Percentiles rank a stretch among this genome's conserved stretches.
phyloP scores from a whole-genome alignment of 2,329 filamentous ascomycete species.

The Hypoxylon sp. region DNA sequence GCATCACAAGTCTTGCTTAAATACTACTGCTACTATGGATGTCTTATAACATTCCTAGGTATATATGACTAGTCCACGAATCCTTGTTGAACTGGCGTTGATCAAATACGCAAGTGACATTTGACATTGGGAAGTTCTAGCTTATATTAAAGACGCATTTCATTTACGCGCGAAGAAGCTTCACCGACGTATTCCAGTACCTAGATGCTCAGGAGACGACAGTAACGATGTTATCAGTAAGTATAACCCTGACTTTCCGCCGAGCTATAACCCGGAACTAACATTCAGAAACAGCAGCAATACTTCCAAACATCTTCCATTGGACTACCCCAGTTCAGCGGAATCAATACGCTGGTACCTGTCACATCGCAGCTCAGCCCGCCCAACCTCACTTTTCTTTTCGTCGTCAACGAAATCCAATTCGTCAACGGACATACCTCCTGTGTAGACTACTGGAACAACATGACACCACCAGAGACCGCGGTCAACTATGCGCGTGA shows the following conservation, averaged over 20 bases:
- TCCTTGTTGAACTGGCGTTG: too few species aligned
- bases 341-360: not conserved
- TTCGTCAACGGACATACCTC: not conserved
- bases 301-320: too few species aligned
- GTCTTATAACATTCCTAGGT: too few species aligned
- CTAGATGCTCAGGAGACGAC: not conserved
- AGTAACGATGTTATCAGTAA: not conserved
- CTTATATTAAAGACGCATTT: too few species aligned
- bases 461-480: not conserved
- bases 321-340: too few species aligned
- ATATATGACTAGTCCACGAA: too few species aligned
- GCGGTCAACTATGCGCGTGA: not conserved
- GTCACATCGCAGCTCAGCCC: not conserved
- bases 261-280: not conserved
- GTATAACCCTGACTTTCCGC: not conserved
- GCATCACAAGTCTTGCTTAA: too few species aligned
- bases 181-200: not conserved
- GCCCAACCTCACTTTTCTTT: not conserved
- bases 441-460: not conserved
- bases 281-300: not conserved
- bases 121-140: too few species aligned
- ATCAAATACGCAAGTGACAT: too few species aligned
- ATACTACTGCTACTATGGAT: too few species aligned
- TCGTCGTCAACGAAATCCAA: conserved; percentile 5
- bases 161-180: not conserved